These are phyloP conservation scores for Leishmania mexicana DNA, from an alignment of 208 protist genomes.

Conservation along the genomic window DNA sequence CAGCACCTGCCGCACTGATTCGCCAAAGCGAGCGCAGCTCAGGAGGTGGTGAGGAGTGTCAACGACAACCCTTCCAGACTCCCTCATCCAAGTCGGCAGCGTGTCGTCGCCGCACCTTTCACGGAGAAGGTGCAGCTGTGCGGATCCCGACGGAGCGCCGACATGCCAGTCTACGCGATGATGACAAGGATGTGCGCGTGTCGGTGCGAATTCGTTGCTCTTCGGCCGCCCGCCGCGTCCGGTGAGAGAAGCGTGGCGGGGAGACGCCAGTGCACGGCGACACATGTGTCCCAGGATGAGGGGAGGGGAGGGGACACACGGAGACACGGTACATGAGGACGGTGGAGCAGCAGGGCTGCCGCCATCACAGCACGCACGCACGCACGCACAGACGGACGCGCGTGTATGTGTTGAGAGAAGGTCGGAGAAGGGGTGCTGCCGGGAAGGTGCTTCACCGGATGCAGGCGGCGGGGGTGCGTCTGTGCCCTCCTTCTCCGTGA, in stretches of 20 bases:
- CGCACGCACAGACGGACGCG: neutral
- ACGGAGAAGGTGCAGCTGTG: conserved; percentile 19
- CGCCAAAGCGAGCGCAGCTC: conserved; percentile 18
- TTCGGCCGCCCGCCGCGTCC: neutral
- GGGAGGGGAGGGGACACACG: neutral
- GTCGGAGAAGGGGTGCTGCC: too few species aligned
- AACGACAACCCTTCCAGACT: conserved; percentile 14
- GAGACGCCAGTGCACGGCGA: neutral
- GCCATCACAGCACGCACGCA: neutral
- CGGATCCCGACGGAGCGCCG: conserved; percentile 6
- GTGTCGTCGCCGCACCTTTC: neutral
- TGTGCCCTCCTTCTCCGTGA: neutral
- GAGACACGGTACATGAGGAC: neutral
- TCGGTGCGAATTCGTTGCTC: neutral
- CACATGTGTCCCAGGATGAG: neutral
- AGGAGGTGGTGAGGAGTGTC: conserved; percentile 16
- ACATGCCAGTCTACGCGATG: neutral
- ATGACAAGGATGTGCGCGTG: neutral
- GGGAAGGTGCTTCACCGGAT: neutral
- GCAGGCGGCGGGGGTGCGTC: neutral
- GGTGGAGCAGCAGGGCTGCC: neutral
- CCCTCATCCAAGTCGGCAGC: conserved; percentile 15
- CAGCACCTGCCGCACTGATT: conserved; percentile 20
- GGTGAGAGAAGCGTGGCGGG: neutral
- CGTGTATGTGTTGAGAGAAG: neutral